Percentiles rank a stretch among this genome's conserved stretches.
These are phyloP conservation scores for Capronia americana DNA, from an alignment of 2,329 filamentous ascomycete genomes.

Conservation along the genomic window DNA sequence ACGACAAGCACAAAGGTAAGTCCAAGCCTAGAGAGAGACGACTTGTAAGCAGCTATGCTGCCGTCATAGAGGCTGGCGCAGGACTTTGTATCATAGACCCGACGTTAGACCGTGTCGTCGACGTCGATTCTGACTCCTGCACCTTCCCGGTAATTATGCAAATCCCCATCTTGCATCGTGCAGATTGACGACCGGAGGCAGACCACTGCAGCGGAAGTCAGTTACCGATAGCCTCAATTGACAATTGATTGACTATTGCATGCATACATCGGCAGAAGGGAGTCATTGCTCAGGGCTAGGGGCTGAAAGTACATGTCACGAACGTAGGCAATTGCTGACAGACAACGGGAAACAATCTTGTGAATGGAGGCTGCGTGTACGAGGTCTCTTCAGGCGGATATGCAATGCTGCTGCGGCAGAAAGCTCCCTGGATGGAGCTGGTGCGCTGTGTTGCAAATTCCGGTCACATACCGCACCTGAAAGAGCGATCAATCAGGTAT, in stretches of 20 bases:
- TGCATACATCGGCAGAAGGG: not conserved
- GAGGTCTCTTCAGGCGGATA: too few species aligned
- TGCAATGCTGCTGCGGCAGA: not conserved
- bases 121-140: slow-evolving; percentile 7
- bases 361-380: too few species aligned
- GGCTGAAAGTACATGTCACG: too few species aligned
- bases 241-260: not conserved
- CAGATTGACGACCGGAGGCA: not conserved
- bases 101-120: not conserved
- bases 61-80: not conserved
- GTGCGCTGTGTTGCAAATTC: too few species aligned
- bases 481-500: too few species aligned
- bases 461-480: too few species aligned
- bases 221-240: not conserved
- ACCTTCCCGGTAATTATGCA: not conserved
- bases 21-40: not conserved
- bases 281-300: not conserved
- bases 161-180: not conserved
- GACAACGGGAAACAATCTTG: too few species aligned
- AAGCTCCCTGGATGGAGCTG: not conserved
- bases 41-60: not conserved
- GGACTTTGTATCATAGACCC: not conserved
- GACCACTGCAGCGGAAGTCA: not conserved
- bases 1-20: not conserved
- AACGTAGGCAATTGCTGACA: too few species aligned